Conservation (phyloP, 441 rosid species). For the Populus hybrid region DNA sequence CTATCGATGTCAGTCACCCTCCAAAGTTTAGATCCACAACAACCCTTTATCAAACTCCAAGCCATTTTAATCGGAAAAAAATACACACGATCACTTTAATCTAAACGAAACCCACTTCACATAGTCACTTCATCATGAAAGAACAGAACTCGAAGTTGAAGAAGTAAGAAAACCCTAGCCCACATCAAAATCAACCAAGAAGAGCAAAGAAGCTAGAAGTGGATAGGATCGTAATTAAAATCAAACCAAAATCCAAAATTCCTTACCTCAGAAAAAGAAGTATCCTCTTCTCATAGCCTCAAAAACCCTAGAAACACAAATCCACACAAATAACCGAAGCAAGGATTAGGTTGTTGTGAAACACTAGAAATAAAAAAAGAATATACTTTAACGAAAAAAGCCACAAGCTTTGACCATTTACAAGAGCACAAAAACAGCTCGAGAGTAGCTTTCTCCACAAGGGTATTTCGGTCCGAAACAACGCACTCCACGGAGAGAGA, state of each 20-base stretch:
- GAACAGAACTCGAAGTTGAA: slow-evolving; percentile 15
- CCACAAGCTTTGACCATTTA: neutral
- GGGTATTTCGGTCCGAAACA: slow-evolving; percentile 3
- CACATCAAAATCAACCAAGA: slow-evolving; percentile 17
- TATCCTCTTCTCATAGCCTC: slow-evolving; percentile 2
- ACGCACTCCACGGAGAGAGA: neutral
- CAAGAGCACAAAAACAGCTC: slow-evolving; percentile 17
- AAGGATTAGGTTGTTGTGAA: slow-evolving; percentile 15
- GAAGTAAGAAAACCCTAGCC: slow-evolving; percentile 3
- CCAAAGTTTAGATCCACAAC: slow-evolving; percentile 35
- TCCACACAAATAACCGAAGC: slow-evolving; percentile 19
- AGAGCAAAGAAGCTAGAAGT: slow-evolving; percentile 12
- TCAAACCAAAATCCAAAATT: slow-evolving; percentile 21
- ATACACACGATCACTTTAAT: slow-evolving; percentile 1
- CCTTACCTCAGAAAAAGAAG: slow-evolving; percentile 13
- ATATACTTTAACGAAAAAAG: neutral
- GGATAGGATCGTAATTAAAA: slow-evolving; percentile 18
- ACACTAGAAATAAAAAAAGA: neutral
- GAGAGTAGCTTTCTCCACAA: neutral
- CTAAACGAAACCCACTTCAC: slow-evolving; percentile 23
- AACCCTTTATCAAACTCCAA: slow-evolving; percentile 12
- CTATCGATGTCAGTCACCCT: slow-evolving; percentile 9
- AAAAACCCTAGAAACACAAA: neutral
- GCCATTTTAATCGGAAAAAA: neutral
- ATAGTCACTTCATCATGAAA: slow-evolving; percentile 11